phyloP scores from a whole-genome alignment of 1,139 yeast genomes.

The Suhomyces atakaporum region DNA sequence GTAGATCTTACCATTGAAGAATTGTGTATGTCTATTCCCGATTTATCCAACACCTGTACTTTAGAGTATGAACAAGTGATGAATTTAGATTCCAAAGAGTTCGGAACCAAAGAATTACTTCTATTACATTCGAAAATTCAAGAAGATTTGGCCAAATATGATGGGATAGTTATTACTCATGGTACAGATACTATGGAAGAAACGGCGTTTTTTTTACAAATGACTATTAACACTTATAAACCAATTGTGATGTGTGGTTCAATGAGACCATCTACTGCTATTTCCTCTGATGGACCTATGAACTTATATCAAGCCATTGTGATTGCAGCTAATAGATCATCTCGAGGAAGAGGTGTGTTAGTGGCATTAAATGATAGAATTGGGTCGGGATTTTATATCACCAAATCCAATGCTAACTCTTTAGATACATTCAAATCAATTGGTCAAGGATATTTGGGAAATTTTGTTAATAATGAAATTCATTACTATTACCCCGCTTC shows the following conservation, averaged over 20 bases:
- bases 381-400: slow-evolving; percentile 68
- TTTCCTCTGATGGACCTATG: slow-evolving; percentile 74
- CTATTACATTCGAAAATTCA: slow-evolving; percentile 42
- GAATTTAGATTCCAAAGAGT: slow-evolving; percentile 66
- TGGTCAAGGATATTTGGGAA: slow-evolving; percentile 71
- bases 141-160: slow-evolving; percentile 48
- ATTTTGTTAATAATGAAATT: slow-evolving; percentile 65
- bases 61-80: slow-evolving; percentile 66
- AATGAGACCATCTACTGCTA: slow-evolving; percentile 71
- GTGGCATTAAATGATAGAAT: slow-evolving; percentile 69
- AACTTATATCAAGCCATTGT: slow-evolving; percentile 69
- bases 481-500: slow-evolving; percentile 66
- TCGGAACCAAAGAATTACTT: slow-evolving; percentile 45
- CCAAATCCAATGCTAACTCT: slow-evolving; percentile 69
- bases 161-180: slow-evolving; percentile 66
- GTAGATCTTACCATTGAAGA: slow-evolving; percentile 70
- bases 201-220: slow-evolving; percentile 66
- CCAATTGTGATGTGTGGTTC: slow-evolving; percentile 72
- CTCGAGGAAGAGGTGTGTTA: slow-evolving; percentile 59
- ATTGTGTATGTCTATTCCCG: slow-evolving; percentile 59
- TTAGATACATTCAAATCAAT: slow-evolving; percentile 67
- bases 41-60: slow-evolving; percentile 56
- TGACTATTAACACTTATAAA: slow-evolving; percentile 55
- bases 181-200: slow-evolving; percentile 76
- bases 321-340: slow-evolving; percentile 54